Base-by-base conservation (phyloP, 2,329 filamentous ascomycete species). In the Claviceps africana region DNA sequence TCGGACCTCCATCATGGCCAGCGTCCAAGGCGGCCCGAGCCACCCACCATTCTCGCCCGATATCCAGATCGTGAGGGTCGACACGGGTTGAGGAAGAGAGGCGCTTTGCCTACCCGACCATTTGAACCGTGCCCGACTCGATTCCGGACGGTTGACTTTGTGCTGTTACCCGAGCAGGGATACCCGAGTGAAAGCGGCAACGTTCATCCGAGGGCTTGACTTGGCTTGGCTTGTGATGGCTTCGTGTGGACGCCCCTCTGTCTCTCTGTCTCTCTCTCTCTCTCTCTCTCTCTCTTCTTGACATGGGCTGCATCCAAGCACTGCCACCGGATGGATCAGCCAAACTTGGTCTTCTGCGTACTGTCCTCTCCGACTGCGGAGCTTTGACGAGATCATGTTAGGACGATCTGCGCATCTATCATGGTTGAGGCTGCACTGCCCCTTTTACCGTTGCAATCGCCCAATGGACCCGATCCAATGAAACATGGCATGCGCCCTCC, bases 231-330 rank as follows among this genome's bases (percentile, higher is more conserved):
- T n/a, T n/a, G n/a, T n/a, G n/a, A n/a, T n/a, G n/a, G n/a, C n/a
- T n/a, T n/a, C n/a, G n/a, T n/a, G n/a, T n/a, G n/a, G n/a, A n/a
- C n/a, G n/a, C n/a, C n/a, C n/a, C n/a, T n/a, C n/a, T n/a, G n/a
- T n/a, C n/a, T n/a, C n/a, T n/a, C n/a, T 31, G 30, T 31, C 30
- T 15, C 11, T 37, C 17, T 6, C 13, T 17, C 33, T 37, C 4
- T 37, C 13, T 15, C 3, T 8, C 31, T 33, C 21, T 39, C 31
- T 21, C 33, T 33, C 33, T 37, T 42, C 17, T 35, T 31, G 22
- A 49, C 47, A 40, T 31, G n/a, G 9, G 47, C 47, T 25, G 48
- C 48, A 50, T 50, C 48, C 22, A 6, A 35, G 40, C 48, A 50
- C 48, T 44, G 48, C 48, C 48, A 50, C 48, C 39, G 39, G 39